Evolutionary conservation across 352 stramenopile species (phyloP).

Genomic region (Phytophthora sojae): DNA sequence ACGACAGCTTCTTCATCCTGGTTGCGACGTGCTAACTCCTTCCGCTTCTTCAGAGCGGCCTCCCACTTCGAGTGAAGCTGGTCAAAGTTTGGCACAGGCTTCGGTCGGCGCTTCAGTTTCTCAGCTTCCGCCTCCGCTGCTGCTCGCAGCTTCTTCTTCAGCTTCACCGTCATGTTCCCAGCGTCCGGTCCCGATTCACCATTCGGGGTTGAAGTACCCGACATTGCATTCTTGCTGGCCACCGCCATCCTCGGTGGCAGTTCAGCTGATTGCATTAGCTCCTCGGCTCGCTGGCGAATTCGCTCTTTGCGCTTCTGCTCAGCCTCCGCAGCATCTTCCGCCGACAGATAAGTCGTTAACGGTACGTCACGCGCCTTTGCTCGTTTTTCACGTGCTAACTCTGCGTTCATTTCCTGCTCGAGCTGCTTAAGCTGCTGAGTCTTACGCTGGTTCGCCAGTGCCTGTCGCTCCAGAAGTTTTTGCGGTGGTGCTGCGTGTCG

Average conservation of each 20-base stretch:
- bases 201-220: neutral
- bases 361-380: constrained; percentile 62
- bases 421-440: constrained; percentile 46
- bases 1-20: constrained; percentile 16
- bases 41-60: constrained; percentile 46
- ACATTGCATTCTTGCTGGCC: constrained; percentile 21
- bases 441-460: constrained; percentile 47
- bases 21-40: constrained; percentile 28
- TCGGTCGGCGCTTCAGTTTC: constrained; percentile 38
- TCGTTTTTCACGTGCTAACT: constrained; percentile 48
- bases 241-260: constrained; percentile 64
- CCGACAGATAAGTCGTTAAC: constrained; percentile 54
- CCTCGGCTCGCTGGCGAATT: constrained; percentile 56
- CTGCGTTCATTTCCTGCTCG: constrained; percentile 43
- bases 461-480: constrained; percentile 65
- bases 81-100: constrained; percentile 73
- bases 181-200: neutral
- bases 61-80: constrained; percentile 68
- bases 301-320: constrained; percentile 61
- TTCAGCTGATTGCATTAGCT: constrained; percentile 49
- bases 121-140: constrained; percentile 48
- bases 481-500: constrained; percentile 51
- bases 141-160: constrained; percentile 57
- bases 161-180: constrained; percentile 51
- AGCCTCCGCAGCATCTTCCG: constrained; percentile 19